Evolutionary conservation across 495 filamentous ascomycete species (phyloP).

Genomic region (Penicillium samsonianum): DNA sequence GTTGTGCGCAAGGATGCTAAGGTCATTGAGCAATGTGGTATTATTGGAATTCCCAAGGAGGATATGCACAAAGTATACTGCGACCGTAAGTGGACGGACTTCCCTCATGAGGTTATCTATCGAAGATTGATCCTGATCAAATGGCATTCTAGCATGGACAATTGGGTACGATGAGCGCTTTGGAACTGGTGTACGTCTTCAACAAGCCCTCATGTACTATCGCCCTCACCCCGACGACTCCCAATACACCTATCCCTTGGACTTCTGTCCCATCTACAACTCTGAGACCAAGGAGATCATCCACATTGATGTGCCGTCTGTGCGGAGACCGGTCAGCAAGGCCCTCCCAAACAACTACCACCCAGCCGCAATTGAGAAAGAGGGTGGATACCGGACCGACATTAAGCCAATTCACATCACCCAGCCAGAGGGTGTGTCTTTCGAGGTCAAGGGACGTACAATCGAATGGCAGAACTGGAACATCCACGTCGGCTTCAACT

Average conservation of each 20-base stretch:
- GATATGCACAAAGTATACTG: conserved; percentile 95
- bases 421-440: conserved; percentile 92
- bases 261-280: conserved; percentile 94
- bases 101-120: neutral
- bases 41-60: conserved; percentile 80
- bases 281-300: conserved; percentile 80
- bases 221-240: conserved; percentile 81
- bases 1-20: conserved; percentile 77
- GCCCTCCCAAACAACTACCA: conserved; percentile 79
- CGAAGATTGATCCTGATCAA: neutral
- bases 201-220: conserved; percentile 97
- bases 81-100: conserved; percentile 60
- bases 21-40: conserved; percentile 89
- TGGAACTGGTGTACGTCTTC: conserved; percentile 75
- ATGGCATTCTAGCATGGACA: conserved; percentile 71
- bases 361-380: conserved; percentile 66
- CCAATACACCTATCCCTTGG: conserved; percentile 88
- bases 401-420: conserved; percentile 94
- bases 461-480: conserved; percentile 96
- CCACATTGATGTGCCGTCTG: conserved; percentile 83
- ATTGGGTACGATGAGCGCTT: conserved; percentile 95
- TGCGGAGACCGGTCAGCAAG: conserved; percentile 76
- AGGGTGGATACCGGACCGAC: conserved; percentile 76
- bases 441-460: conserved; percentile 74
- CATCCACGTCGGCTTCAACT: conserved; percentile 93